A percentile compares a stretch with the other conserved stretches of the same genome.
phyloP scores from a whole-genome alignment of 441 rosid genomes.

The Bocquillonia castaneifolia region DNA sequence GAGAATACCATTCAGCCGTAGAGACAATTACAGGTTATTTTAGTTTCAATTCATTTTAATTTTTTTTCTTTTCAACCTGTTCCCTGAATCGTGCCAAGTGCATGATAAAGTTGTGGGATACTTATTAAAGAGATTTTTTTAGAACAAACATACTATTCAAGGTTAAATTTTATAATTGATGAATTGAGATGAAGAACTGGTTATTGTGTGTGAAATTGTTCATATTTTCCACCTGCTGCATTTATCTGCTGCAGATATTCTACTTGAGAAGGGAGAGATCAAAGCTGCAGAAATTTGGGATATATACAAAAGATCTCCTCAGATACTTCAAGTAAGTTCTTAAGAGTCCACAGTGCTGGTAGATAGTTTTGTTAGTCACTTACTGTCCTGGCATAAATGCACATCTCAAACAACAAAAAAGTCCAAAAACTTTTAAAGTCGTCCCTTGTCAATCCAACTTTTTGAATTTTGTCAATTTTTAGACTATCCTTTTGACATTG shows the following conservation, averaged over 20 bases:
- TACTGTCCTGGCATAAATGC: background rate
- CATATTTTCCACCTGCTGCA: conserved; percentile 9
- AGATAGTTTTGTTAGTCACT: background rate
- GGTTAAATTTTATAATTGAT: background rate
- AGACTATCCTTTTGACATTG: background rate
- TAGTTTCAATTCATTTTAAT: background rate
- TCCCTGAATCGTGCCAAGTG: background rate
- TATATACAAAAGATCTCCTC: conserved; percentile 60
- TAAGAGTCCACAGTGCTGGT: background rate
- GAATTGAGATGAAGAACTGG: background rate
- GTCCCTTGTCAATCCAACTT: background rate
- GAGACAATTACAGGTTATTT: conserved; percentile 84
- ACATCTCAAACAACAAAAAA: background rate
- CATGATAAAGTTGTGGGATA: background rate
- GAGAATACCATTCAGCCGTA: conserved; percentile 81
- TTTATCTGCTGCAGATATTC: conserved; percentile 53
- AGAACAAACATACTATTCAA: background rate
- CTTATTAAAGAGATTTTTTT: background rate
- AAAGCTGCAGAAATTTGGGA: conserved; percentile 86
- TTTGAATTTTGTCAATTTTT: background rate
- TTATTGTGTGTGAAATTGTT: background rate
- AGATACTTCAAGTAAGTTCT: conserved; percentile 65
- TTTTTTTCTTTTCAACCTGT: background rate
- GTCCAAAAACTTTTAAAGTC: background rate
- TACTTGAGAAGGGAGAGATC: conserved; percentile 74